Evolutionary conservation across 306 rosid species (phyloP), one percentile per base, ranked within the genome.

Genomic region (barrel medic (Medicago truncatula)): DNA sequence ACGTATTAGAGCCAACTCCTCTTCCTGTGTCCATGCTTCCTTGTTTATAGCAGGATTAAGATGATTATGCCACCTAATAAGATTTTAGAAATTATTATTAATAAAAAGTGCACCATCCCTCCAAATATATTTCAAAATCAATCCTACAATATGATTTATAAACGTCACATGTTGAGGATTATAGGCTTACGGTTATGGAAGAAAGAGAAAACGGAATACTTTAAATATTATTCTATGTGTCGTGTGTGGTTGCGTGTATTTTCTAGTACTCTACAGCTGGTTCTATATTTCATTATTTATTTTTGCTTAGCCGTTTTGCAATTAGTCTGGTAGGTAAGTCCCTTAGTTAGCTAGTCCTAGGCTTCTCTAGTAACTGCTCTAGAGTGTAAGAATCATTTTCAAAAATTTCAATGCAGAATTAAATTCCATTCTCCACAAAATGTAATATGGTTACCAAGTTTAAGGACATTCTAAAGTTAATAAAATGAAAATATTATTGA

Each of bases 11-110:
- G 97, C 92, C 73, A 96, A 73, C 86, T 96, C 99, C 82, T 96
- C 99, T 53, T 96, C 99, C 80, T 88, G 93, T 7, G 98, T 92
- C 99, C 99, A 96, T 83, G 99, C 98, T 77, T 96, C 97, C 87
- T 90, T 92, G 85, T 96, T 96, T 88, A 96, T 96, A 53, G 87
- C 70, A 74, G 99, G 99, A 83, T 96, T 96, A 76, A 96, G 96
- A 85, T 96, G 99, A 90, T 96, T 96, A 75, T 96, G 99, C 99
- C 99, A 96, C 92, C 99, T 96, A 75, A 59, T 18, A 59, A 61
- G 63, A 50, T 76, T 77, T 59, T 67, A 75, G 43, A 76, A 73
- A 25, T 61, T 5, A 56, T 4, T 77, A 68, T 15, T 53, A 78
- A 80, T 34, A 36, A 39, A 56, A 77, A 59, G 20, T 64, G 53